Evolutionary conservation across 2,329 filamentous ascomycete species (phyloP).

Genomic region (Clarireedia homoeocarpa): DNA sequence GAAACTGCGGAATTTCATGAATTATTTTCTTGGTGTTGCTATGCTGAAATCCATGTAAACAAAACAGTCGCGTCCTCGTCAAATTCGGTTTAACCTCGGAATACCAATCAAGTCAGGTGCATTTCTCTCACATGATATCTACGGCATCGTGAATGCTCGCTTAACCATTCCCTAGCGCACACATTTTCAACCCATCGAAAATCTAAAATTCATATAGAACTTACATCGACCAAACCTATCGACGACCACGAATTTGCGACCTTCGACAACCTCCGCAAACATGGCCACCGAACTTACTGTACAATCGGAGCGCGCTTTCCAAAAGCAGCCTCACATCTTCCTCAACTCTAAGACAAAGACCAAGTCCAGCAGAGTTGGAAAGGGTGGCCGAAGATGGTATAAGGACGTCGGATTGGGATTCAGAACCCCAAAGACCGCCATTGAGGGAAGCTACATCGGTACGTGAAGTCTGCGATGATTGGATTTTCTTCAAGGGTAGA

Average conservation of each 20-base stretch:
- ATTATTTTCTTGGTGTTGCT: conserved; percentile 17
- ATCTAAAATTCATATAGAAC: conserved; percentile 8
- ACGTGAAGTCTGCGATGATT: conserved; percentile 41
- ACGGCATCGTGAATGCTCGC: conserved; percentile 6
- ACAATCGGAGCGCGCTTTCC: conserved; percentile 99
- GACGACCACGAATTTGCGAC: conserved; percentile 24
- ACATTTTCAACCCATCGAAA: conserved; percentile 11
- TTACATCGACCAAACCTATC: conserved; percentile 16
- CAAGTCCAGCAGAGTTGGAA: conserved; percentile 77
- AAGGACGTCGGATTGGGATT: conserved; percentile 99
- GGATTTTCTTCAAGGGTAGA: neutral
- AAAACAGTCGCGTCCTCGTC: conserved; percentile 12
- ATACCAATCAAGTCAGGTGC: neutral
- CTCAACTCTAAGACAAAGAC: conserved; percentile 90
- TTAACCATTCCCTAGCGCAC: conserved; percentile 14
- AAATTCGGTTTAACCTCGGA: conserved; percentile 1
- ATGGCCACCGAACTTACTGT: conserved; percentile 99
- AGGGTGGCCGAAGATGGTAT: conserved; percentile 91
- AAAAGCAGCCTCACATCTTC: conserved; percentile 99
- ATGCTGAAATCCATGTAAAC: conserved; percentile 15
- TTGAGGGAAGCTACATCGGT: conserved; percentile 99
- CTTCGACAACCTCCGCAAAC: conserved; percentile 30
- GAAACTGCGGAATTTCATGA: conserved; percentile 1
- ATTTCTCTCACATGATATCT: neutral
- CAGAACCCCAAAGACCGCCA: conserved; percentile 96